phyloP scores from a whole-genome alignment of 352 stramenopile species.

The Phytophthora rubi region DNA sequence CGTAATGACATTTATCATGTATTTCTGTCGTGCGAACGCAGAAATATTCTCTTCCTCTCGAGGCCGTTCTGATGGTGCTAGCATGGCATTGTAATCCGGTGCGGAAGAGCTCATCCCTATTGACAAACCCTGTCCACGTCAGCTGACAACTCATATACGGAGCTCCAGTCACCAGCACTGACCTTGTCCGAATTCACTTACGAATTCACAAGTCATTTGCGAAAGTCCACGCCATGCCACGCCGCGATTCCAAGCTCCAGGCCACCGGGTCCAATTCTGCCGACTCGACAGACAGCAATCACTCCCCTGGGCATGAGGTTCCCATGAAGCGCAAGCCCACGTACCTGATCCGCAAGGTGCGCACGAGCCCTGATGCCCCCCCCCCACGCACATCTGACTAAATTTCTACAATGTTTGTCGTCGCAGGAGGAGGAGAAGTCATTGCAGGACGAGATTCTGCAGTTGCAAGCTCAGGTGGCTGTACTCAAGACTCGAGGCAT shows the following conservation, averaged over 20 bases:
- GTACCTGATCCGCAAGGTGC: not conserved
- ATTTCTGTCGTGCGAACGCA: no score
- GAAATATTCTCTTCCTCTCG: no score
- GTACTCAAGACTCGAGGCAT: conserved; percentile 22
- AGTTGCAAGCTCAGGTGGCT: conserved; percentile 23
- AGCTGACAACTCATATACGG: not conserved
- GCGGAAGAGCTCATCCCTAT: no score
- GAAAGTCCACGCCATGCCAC: not conserved
- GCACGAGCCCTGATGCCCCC: not conserved
- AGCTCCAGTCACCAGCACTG: no score
- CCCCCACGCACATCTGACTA: no score
- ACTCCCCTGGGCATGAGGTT: not conserved
- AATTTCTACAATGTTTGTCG: not conserved
- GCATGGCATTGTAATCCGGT: no score
- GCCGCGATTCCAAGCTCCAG: not conserved
- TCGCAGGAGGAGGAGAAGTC: conserved; percentile 12
- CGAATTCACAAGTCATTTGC: not conserved
- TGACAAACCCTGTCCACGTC: not conserved
- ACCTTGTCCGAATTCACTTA: not conserved
- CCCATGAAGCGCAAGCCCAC: not conserved
- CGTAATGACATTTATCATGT: no score
- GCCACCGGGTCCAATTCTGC: not conserved
- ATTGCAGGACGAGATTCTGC: conserved; percentile 15
- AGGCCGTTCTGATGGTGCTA: no score
- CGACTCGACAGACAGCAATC: not conserved